Percentiles rank a stretch among this genome's conserved stretches.
These are phyloP conservation scores for Ulota crispa DNA, from an alignment of 225 moss, liverwort and hornwort genomes.

Conservation along the genomic window DNA sequence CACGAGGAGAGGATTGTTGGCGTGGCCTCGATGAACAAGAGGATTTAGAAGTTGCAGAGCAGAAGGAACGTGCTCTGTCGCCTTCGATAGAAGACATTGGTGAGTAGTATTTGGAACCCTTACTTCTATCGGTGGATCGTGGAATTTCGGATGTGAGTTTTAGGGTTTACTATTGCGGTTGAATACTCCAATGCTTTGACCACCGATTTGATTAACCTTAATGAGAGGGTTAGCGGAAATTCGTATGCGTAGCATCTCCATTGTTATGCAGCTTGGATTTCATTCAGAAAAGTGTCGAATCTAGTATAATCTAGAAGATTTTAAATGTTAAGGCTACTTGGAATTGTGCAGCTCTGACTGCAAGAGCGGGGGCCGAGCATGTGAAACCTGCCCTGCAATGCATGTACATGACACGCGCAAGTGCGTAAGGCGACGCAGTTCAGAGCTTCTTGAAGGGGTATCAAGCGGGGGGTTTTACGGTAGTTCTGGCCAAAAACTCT, in stretches of 20 bases:
- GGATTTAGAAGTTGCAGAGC: slow-evolving; percentile 39
- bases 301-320: not conserved
- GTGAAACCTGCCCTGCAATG: no score
- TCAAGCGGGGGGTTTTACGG: slow-evolving; percentile 59
- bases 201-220: not conserved
- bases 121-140: not conserved
- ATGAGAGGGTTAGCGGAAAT: not conserved
- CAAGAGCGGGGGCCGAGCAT: no score
- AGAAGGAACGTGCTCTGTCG: slow-evolving; percentile 38
- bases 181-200: not conserved
- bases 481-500: slow-evolving; percentile 40
- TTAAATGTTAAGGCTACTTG: not conserved
- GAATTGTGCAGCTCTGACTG: not conserved
- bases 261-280: not conserved
- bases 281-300: not conserved
- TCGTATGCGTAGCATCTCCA: not conserved
- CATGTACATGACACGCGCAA: not conserved
- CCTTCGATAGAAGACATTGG: slow-evolving; percentile 64
- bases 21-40: slow-evolving; percentile 55
- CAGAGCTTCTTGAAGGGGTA: slow-evolving; percentile 74
- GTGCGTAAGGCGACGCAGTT: slow-evolving; percentile 62
- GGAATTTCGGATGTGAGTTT: slow-evolving; percentile 9
- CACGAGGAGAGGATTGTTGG: slow-evolving; percentile 25
- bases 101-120: slow-evolving; percentile 16
- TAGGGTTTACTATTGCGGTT: slow-evolving; percentile 22